Conservation (phyloP, 78 protist species). For the Isochrysis galbana region DNA sequence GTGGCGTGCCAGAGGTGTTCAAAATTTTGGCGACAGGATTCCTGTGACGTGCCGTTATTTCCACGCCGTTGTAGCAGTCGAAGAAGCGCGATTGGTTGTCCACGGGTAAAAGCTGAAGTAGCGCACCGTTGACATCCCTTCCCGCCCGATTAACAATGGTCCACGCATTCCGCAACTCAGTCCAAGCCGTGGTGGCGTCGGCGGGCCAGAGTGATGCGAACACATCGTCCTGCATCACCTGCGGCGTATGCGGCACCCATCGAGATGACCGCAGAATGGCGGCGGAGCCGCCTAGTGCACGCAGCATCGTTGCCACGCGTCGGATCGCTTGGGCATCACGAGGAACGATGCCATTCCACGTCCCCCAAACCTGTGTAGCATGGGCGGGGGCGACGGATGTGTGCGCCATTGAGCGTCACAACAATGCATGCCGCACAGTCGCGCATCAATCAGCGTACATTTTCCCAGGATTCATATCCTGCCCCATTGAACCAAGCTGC, state of each 20-base stretch:
- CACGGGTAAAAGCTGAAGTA: not conserved
- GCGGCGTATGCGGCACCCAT: conserved; percentile 14
- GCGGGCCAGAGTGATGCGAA: not conserved
- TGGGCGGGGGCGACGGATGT: too few relatives aligned
- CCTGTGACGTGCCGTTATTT: not conserved
- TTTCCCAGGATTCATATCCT: conserved; percentile 46
- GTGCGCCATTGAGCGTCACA: too few relatives aligned
- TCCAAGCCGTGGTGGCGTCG: not conserved
- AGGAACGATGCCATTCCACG: conserved; percentile 42
- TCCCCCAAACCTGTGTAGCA: too few relatives aligned
- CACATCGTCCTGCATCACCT: not conserved
- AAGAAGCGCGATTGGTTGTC: not conserved
- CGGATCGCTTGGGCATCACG: conserved; percentile 34
- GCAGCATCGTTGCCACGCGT: conserved; percentile 11
- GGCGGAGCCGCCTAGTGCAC: not conserved
- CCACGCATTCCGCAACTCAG: not conserved
- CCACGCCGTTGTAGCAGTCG: not conserved
- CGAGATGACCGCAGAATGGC: not conserved
- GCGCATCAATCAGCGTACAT: too few relatives aligned
- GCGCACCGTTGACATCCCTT: not conserved
- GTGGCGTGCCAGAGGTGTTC: too few relatives aligned
- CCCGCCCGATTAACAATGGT: not conserved
- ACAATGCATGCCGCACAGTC: too few relatives aligned
- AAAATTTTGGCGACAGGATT: too few relatives aligned
- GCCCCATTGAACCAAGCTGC: conserved; percentile 43